Percentiles rank a stretch among this genome's conserved stretches.
These are phyloP conservation scores for Fagopyrum homotropicum DNA, from an alignment of 148 eudicot species.

Conservation along the genomic window DNA sequence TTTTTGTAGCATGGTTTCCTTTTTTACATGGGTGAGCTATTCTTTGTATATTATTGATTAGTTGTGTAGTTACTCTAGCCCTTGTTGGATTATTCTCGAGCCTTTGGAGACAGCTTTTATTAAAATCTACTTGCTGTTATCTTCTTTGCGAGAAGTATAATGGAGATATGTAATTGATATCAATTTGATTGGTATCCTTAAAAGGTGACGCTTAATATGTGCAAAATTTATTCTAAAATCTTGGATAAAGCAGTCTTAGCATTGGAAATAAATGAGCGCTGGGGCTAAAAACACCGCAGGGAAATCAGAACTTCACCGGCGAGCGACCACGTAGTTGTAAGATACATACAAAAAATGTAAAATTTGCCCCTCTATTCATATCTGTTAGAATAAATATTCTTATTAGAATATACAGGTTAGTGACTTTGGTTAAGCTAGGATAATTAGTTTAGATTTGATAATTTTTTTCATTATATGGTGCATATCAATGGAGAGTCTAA, in stretches of 20 bases:
- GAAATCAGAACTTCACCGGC: too few species aligned
- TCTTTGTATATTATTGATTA: not conserved
- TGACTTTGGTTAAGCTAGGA: too few species aligned
- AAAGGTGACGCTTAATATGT: not conserved
- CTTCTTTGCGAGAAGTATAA: not conserved
- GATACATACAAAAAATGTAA: too few species aligned
- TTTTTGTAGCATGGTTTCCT: not conserved
- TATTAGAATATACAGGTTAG: too few species aligned
- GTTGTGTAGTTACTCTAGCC: not conserved
- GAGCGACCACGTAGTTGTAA: too few species aligned
- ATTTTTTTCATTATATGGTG: too few species aligned
- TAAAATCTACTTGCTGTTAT: not conserved
- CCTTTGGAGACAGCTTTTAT: not conserved
- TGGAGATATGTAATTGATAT: not conserved
- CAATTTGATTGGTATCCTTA: not conserved
- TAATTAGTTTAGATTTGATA: too few species aligned
- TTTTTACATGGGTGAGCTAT: not conserved
- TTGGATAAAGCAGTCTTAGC: not conserved
- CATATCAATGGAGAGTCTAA: too few species aligned
- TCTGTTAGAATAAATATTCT: too few species aligned
- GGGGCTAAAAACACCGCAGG: too few species aligned
- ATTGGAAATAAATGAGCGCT: not conserved
- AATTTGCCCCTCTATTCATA: too few species aligned
- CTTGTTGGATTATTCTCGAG: not conserved
- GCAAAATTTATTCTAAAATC: not conserved